Evolutionary conservation across 73 alveolate species (phyloP).

Genomic region (Symbiodinium natans): DNA sequence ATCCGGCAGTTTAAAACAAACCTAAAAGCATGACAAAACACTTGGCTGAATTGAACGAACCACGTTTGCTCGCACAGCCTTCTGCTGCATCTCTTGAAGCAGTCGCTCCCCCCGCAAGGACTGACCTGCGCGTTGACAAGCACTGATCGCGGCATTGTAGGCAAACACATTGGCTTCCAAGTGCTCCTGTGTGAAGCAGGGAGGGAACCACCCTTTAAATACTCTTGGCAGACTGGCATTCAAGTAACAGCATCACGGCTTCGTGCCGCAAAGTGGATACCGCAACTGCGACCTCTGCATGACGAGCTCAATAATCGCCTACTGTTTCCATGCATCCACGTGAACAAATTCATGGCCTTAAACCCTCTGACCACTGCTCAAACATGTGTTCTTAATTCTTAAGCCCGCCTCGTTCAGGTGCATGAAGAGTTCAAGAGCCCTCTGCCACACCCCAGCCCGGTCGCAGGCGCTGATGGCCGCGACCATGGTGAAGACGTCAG

Average conservation of each 20-base stretch:
- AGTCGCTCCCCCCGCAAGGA: neutral
- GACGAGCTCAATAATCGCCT: too few relatives aligned
- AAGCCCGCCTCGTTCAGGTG: neutral
- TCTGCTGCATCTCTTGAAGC: neutral
- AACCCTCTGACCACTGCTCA: too few relatives aligned
- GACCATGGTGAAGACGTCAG: neutral
- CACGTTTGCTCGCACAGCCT: neutral
- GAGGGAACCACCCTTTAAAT: too few relatives aligned
- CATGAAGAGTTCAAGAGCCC: neutral
- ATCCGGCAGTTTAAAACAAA: too few relatives aligned
- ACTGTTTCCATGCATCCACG: neutral
- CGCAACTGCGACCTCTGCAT: too few relatives aligned
- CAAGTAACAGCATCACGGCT: too few relatives aligned
- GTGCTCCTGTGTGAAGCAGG: neutral
- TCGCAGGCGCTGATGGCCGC: slow-evolving; percentile 2
- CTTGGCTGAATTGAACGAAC: neutral
- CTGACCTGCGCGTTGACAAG: neutral
- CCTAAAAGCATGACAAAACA: too few relatives aligned
- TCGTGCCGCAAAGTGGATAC: too few relatives aligned
- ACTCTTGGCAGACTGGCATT: too few relatives aligned
- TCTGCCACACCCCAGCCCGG: neutral
- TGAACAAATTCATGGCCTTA: neutral
- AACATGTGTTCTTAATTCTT: too few relatives aligned
- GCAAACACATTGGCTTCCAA: neutral
- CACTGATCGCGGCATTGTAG: neutral